Evolutionary conservation across 2,329 filamentous ascomycete genomes (phyloP), one percentile per base, ranked within the genome.

Genomic region (Endoconidiophora polonica): DNA sequence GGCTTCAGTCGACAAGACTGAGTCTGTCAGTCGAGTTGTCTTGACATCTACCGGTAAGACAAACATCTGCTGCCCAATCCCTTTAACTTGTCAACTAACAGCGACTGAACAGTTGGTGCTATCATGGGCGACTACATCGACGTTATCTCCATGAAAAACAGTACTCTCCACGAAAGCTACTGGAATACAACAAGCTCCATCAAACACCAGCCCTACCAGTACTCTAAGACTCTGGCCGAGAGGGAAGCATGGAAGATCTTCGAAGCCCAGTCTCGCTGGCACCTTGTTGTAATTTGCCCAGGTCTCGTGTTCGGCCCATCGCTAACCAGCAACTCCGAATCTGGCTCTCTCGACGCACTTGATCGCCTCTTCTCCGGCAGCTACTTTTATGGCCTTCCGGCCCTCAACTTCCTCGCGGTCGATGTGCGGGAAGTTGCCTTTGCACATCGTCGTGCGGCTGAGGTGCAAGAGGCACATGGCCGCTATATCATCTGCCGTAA

Each of bases 321-420:
- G 6, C 50, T 56, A 2, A 54, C 52, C 16, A 44, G 46, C 36
- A 49, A 52, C n/a, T 55, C 54, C 56, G 59, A 16, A 58, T 58
- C 46, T 55, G 61, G 10, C 57, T 48, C 46, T 5, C 23, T 48
- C n/a, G 46, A 56, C 38, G 48, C 61, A 22, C 53, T 62, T 18
- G 57, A 60, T 5, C 52, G 58, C 18, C 48, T 62, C 22, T 55
- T 58, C 2, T 42, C 52, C 4, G 60, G 60, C 6, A 51, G 57
- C 18, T 48, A 57, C 33, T 55, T 56, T 6, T 54, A 58, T n/a
- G 60, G 59, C 4, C 52, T 58, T 5, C 57, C 59, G 2, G 58
- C 59, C 44, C 20, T 62, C 14, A 54, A 46, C n/a, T 59, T 58
- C 18, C 50, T 53, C 26, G 33, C 53, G 7, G 53, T 56, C 10